Evolutionary conservation across 1,284 basidiomycete genomes (phyloP).

Genomic region (Takashimella tepidaria): DNA sequence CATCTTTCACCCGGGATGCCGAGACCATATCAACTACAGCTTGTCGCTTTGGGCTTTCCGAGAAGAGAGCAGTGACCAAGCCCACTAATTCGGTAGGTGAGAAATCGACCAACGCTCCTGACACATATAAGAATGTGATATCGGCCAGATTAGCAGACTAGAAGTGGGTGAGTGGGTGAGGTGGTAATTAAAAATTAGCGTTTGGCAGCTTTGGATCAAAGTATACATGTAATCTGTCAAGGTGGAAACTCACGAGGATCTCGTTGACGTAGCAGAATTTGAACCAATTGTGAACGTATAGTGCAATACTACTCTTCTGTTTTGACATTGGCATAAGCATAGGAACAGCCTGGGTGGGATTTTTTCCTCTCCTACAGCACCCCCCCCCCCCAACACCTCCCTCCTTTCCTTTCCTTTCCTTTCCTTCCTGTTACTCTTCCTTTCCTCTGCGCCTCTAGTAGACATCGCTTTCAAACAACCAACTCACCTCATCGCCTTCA

Average conservation of each 20-base stretch:
- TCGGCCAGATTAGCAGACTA: constrained; percentile 91
- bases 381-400: no score
- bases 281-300: constrained; percentile 83
- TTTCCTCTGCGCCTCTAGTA: no score
- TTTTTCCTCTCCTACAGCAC: no score
- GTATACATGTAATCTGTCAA: not conserved
- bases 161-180: constrained; percentile 6
- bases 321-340: no score
- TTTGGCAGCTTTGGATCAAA: not conserved
- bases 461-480: not conserved
- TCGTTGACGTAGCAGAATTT: constrained; percentile 91
- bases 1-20: constrained; percentile 8
- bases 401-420: no score
- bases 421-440: no score
- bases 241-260: constrained; percentile 60
- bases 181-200: no score
- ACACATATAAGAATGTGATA: constrained; percentile 86
- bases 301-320: constrained; percentile 33
- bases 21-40: constrained; percentile 29
- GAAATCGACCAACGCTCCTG: constrained; percentile 87
- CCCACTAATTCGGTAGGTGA: constrained; percentile 73
- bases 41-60: constrained; percentile 73
- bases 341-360: no score
- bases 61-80: constrained; percentile 81
- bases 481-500: constrained; percentile 3